Base-by-base conservation (phyloP, 495 filamentous ascomycete species). In the Penicillium soppii region DNA sequence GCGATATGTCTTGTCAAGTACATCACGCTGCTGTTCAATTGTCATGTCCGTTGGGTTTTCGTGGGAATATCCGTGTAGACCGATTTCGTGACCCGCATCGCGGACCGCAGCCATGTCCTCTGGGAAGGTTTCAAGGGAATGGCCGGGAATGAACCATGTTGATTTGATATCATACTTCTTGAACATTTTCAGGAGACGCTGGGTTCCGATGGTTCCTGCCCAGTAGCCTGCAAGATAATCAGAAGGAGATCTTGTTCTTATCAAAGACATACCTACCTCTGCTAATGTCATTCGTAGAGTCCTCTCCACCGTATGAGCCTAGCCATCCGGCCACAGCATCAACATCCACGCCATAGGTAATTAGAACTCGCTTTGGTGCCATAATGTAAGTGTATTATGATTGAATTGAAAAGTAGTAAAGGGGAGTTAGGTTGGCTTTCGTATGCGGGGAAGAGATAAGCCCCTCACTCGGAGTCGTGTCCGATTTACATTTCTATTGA, bases 91-190 rank as follows among this genome's bases (percentile, higher is more conserved):
- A 0, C 88, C 88, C 3, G 79, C 74, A 48, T 90, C 88, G n/a
- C 84, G 75, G 20, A 91, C 77, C 64, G 83, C 79, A 5, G 80
- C 80, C 62, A 85, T 87, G 47, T 90, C 85, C 61, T 89, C 85
- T 0, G 87, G 88, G 56, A 92, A 92, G 12, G 77, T 88, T 58
- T 91, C 88, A 19, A 92, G 74, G 0, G 83, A 87, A 62, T 92
- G 88, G 0, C 87, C 88, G 0, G 88, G 88, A 40, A 92, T 90
- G 62, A 92, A 92, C 84, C 86, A 92, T 2, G 88, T 89, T 6
- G 86, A 79, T 59, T 88, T 89, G 73, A 91, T 91, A 40, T 83
- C 78, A 72, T 90, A 88, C 61, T 88, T 90, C 8, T 82, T 76
- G 62, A 91, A 90, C 8, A 92, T 64, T 57, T 87, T 89, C 25